A percentile compares a stretch with the other conserved stretches of the same genome.
Evolutionary conservation across 768 basidiomycete species (phyloP).

Genomic region (Tylopilus sp.): DNA sequence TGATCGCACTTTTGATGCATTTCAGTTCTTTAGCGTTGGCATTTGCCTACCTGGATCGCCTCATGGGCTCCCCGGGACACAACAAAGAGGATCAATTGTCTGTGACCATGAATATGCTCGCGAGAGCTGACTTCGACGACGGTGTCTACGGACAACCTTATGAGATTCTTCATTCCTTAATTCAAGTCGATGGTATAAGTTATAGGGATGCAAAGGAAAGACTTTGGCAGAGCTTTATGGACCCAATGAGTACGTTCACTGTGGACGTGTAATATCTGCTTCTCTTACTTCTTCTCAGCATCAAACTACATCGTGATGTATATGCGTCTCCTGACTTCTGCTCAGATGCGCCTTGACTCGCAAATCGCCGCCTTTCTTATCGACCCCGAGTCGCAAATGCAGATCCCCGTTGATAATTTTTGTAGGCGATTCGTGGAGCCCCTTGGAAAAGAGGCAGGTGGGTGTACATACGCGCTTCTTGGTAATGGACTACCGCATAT

Average conservation of each 20-base stretch:
- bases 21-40: constrained; percentile 58
- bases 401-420: constrained; percentile 59
- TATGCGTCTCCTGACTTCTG: constrained; percentile 79
- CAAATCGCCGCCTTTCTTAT: constrained; percentile 69
- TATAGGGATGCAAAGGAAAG: constrained; percentile 34
- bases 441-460: constrained; percentile 74
- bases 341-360: constrained; percentile 64
- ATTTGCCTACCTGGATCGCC: constrained; percentile 75
- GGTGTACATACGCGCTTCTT: background rate
- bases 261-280: background rate
- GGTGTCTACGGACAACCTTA: constrained; percentile 76
- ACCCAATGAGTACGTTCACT: constrained; percentile 41
- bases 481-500: background rate
- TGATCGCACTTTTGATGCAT: constrained; percentile 13
- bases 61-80: constrained; percentile 49
- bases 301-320: constrained; percentile 77
- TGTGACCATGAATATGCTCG: constrained; percentile 51
- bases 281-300: constrained; percentile 32
- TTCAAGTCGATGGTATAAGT: constrained; percentile 39
- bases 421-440: constrained; percentile 78
- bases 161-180: constrained; percentile 53
- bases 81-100: constrained; percentile 47
- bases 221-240: constrained; percentile 44
- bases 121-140: constrained; percentile 57
- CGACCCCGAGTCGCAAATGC: constrained; percentile 65